Conservation (phyloP, 140 eudicot species). For the Artemisia princeps region DNA sequence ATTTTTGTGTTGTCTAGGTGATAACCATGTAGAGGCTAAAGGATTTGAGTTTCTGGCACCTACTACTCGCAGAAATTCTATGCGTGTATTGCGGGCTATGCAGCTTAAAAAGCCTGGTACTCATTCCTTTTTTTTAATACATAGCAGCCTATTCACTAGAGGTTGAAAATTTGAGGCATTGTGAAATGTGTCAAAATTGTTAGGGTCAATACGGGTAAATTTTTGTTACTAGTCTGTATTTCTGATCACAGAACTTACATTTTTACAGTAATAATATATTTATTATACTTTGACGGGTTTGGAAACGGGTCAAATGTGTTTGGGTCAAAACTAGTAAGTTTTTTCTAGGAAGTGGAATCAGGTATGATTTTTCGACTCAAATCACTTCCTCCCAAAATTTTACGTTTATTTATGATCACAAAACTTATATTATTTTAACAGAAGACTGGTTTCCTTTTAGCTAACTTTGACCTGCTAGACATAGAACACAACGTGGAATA, state of each 20-base stretch:
- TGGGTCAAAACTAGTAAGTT: no score
- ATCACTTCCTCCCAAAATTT: no score
- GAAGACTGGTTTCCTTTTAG: neutral
- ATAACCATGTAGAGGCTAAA: slow-evolving; percentile 31
- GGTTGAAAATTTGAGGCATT: neutral
- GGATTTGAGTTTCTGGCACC: slow-evolving; percentile 86
- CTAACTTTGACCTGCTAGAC: neutral
- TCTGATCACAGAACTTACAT: no score
- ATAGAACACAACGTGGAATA: no score
- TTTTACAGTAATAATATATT: no score
- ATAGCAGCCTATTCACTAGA: neutral
- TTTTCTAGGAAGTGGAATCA: no score
- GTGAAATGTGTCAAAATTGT: neutral
- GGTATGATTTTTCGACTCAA: no score
- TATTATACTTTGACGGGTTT: no score
- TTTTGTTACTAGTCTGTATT: neutral
- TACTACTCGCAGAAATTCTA: slow-evolving; percentile 75
- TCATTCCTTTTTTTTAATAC: neutral
- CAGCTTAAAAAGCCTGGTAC: slow-evolving; percentile 95
- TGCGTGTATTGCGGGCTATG: slow-evolving; percentile 89
- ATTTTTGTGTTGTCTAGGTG: slow-evolving; percentile 35
- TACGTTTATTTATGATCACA: neutral
- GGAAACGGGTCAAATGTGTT: no score
- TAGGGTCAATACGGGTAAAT: neutral
- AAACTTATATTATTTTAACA: neutral